Evolutionary conservation across 129 eudicot genomes (phyloP).

Genomic region (Pulicaria dysenterica): DNA sequence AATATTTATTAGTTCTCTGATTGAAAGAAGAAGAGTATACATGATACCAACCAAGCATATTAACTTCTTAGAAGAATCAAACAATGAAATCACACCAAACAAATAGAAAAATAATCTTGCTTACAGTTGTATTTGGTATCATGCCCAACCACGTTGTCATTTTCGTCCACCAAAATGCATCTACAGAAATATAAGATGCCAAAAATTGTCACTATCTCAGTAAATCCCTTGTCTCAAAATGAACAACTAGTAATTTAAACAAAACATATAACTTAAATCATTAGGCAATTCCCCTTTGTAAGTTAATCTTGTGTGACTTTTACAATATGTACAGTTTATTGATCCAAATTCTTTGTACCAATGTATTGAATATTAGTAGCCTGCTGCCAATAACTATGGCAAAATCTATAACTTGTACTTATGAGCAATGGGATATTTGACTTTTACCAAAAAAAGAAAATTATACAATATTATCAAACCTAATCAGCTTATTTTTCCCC

Average conservation of each 20-base stretch:
- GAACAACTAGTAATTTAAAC: background rate
- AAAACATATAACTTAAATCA: constrained; percentile 6
- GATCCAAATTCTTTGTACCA: background rate
- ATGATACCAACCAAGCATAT: no score
- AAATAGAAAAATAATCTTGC: constrained; percentile 22
- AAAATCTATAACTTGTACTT: background rate
- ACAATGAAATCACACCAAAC: background rate
- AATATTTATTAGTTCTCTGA: no score
- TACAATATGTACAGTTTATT: background rate
- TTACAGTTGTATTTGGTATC: constrained; percentile 89
- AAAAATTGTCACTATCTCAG: constrained; percentile 20
- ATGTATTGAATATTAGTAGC: background rate
- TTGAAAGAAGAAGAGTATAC: no score
- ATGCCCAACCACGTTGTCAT: constrained; percentile 77
- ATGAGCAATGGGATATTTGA: background rate
- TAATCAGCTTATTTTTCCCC: no score
- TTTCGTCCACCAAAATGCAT: constrained; percentile 92
- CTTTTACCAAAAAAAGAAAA: background rate
- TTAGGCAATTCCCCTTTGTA: background rate
- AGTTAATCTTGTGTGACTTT: background rate
- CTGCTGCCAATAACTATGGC: background rate
- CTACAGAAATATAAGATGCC: constrained; percentile 47
- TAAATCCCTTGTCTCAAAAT: background rate
- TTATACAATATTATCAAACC: background rate
- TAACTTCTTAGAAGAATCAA: no score